Percentiles rank a stretch among this genome's conserved stretches.
phyloP scores from a whole-genome alignment of 331 rosid genomes.

The Cucumis variabilis region DNA sequence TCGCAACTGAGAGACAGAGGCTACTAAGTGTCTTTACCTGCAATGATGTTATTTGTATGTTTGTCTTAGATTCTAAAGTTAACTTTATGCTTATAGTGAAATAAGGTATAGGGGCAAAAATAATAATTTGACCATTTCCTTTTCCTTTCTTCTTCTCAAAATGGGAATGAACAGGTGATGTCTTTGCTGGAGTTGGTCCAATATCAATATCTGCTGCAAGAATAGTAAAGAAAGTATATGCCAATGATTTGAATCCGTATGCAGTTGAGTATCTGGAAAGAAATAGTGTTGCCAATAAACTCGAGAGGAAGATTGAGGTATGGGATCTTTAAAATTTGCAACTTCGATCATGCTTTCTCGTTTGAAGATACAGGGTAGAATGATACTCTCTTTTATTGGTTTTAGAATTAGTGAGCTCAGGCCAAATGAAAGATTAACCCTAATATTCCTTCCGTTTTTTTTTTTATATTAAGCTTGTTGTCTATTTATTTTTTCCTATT shows the following conservation, averaged over 20 bases:
- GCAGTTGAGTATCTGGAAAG: conserved; percentile 87
- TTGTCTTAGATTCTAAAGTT: not conserved
- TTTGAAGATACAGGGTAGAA: not conserved
- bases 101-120: not conserved
- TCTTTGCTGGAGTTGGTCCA: conserved; percentile 96
- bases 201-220: conserved; percentile 85
- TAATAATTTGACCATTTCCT: not conserved
- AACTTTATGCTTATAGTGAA: not conserved
- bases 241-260: conserved; percentile 88
- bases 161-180: conserved; percentile 72
- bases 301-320: conserved; percentile 90
- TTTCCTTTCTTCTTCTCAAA: conserved; percentile 28
- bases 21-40: conserved; percentile 71
- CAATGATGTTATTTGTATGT: conserved; percentile 86
- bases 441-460: no score
- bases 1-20: conserved; percentile 90
- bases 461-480: no score
- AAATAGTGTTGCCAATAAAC: conserved; percentile 85
- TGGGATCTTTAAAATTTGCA: conserved; percentile 27
- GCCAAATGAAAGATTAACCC: no score
- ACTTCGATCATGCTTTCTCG: not conserved
- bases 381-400: conserved; percentile 4
- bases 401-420: no score
- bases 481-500: no score
- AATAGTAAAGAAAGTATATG: conserved; percentile 84